Evolutionary conservation across 768 basidiomycete genomes (phyloP), one percentile per base, ranked within the genome.

Genomic region (Podaxis sp.): DNA sequence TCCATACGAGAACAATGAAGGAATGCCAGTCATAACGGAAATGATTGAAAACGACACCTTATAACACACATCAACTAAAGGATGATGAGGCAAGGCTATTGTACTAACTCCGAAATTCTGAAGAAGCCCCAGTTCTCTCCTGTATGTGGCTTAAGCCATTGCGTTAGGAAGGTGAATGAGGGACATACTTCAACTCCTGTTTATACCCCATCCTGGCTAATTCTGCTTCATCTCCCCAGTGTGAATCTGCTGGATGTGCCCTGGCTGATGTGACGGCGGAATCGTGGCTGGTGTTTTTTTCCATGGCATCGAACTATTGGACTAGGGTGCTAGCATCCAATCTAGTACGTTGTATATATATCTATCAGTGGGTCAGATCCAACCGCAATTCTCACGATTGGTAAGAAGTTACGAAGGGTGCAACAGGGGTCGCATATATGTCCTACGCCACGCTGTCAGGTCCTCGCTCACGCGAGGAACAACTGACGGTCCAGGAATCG

Each of bases 31-130:
- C 59, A 90, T 86, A 37, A 89, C 82, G 25, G 85, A 87, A 59
- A 93, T 91, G 71, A 93, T 88, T 8, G 86, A 87, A 73, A 91
- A 91, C 0, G 87, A 88, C 17, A 84, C 77, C 76, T 82, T 66
- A 2, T 27, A 27, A 13, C 60, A 54, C 11, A 51, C n/a, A 53
- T 53, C 62, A 64, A 43, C 57, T 54, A 33, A 33, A 33, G 8
- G 8, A 33, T 3, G 33, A 9, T 8, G 33, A 33, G 33, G 55
- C 40, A 55, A 62, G 19, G 12, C 27, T 63, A 53, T 50, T 64
- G 53, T 9, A 68, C 74, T 40, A 66, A 86, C 82, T 22, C 87
- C 88, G 66, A 90, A 90, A 70, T 89, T 90, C 86, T 88, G 64
- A 19, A 46, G 47, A 36, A 60, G 52, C 24, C 84, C 79, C 59